Conservation (phyloP, 345 rosid genomes). For the Rubroshorea leprosula region DNA sequence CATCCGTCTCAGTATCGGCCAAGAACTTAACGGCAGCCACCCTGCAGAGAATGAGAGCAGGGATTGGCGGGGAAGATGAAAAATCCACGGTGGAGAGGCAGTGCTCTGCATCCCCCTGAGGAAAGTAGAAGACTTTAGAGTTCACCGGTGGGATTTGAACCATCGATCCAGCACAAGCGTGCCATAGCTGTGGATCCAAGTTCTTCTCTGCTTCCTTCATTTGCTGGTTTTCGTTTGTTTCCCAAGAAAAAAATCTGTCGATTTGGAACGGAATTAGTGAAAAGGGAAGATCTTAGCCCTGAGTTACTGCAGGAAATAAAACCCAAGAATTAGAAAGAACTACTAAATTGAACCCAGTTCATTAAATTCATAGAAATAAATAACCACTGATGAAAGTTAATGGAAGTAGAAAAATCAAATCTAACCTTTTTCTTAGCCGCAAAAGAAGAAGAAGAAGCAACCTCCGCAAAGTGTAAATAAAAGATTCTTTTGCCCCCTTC, state of each 20-base stretch:
- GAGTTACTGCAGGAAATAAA: slow-evolving; percentile 4
- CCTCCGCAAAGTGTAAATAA: not conserved
- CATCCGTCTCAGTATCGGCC: slow-evolving; percentile 83
- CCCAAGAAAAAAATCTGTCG: not conserved
- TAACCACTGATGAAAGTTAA: no score
- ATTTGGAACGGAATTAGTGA: not conserved
- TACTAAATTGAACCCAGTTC: slow-evolving; percentile 12
- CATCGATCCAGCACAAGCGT: slow-evolving; percentile 95
- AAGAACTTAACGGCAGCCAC: slow-evolving; percentile 61
- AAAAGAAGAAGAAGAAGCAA: not conserved
- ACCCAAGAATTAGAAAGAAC: slow-evolving; percentile 1
- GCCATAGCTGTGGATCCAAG: slow-evolving; percentile 96
- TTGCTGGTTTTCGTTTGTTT: not conserved
- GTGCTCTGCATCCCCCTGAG: slow-evolving; percentile 92
- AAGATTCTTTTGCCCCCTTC: slow-evolving; percentile 6
- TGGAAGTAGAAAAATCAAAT: not conserved
- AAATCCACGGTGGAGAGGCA: slow-evolving; percentile 54
- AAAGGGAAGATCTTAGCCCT: not conserved
- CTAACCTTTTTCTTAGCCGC: slow-evolving; percentile 11
- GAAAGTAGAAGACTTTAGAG: slow-evolving; percentile 72
- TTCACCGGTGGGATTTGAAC: slow-evolving; percentile 73
- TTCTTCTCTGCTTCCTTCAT: slow-evolving; percentile 49
- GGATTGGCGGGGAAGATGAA: slow-evolving; percentile 39
- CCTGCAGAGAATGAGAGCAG: slow-evolving; percentile 57
- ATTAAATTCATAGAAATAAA: slow-evolving; percentile 10